These are phyloP conservation scores for Avena eriantha DNA, from an alignment of 176 grass and related monocot species.

Conservation along the genomic window DNA sequence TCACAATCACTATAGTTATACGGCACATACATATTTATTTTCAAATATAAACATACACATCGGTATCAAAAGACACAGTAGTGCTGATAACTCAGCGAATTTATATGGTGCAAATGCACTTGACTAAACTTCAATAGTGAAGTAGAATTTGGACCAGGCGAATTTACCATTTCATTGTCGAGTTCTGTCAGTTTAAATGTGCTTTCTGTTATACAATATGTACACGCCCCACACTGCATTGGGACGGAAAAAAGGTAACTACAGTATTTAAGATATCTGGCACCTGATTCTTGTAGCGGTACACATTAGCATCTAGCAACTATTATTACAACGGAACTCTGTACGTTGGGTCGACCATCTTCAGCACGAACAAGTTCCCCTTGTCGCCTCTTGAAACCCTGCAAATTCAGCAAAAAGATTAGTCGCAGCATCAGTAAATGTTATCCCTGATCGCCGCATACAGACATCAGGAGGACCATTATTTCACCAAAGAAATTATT, in stretches of 20 bases:
- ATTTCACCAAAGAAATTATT: not conserved
- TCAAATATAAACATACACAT: not conserved
- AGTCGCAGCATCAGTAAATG: constrained; percentile 28
- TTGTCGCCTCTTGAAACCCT: constrained; percentile 94
- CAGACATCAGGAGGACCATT: not conserved
- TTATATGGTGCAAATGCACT: not conserved
- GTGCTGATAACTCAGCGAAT: not conserved
- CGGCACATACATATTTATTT: not conserved
- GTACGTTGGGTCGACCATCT: constrained; percentile 89
- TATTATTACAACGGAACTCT: constrained; percentile 68
- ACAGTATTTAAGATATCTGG: constrained; percentile 12
- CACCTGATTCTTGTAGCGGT: constrained; percentile 15
- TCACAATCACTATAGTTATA: not conserved
- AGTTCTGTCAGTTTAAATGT: constrained; percentile 14
- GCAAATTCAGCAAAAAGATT: constrained; percentile 28
- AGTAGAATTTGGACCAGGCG: not conserved
- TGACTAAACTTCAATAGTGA: not conserved
- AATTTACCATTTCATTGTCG: not conserved
- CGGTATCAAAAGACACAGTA: not conserved
- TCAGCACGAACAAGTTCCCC: constrained; percentile 90
- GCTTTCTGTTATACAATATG: constrained; percentile 1
- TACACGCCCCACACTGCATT: constrained; percentile 30
- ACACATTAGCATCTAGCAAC: constrained; percentile 2
- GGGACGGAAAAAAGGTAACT: not conserved
- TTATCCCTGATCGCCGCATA: not conserved